These are phyloP conservation scores for Pythium vanterpoolii DNA, from an alignment of 352 stramenopile genomes.

Conservation along the genomic window DNA sequence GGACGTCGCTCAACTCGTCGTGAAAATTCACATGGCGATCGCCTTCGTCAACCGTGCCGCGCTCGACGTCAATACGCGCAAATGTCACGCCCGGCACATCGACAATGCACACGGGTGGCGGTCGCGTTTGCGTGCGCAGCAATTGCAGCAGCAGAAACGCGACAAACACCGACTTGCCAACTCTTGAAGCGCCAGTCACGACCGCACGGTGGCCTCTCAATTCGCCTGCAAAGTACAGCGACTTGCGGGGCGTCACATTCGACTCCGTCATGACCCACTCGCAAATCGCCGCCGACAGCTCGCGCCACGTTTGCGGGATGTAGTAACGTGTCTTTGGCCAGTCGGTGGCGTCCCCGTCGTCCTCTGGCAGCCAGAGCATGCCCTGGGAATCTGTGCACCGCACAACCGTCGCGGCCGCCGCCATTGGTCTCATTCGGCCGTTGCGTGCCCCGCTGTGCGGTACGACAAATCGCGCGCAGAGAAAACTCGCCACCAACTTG, in stretches of 20 bases:
- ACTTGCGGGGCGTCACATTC: background rate
- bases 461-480: background rate
- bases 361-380: constrained; percentile 5
- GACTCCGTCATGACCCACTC: background rate
- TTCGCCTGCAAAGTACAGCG: background rate
- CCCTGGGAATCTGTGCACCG: background rate
- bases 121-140: background rate
- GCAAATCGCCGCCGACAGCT: constrained; percentile 3
- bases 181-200: constrained; percentile 7
- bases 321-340: constrained; percentile 2
- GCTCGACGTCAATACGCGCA: background rate
- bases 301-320: background rate
- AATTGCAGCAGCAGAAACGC: constrained; percentile 11
- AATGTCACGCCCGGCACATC: constrained; percentile 21
- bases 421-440: background rate
- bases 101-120: constrained; percentile 7
- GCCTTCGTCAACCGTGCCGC: constrained; percentile 3
- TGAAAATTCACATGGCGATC: constrained; percentile 8
- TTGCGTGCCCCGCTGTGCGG: background rate
- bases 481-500: background rate
- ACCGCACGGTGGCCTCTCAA: constrained; percentile 7
- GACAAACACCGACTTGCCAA: constrained; percentile 22
- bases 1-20: background rate
- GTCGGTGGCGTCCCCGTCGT: background rate
- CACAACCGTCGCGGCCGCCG: background rate